phyloP scores from a whole-genome alignment of 257 asterid genomes.

The Przewalskia tangutica region DNA sequence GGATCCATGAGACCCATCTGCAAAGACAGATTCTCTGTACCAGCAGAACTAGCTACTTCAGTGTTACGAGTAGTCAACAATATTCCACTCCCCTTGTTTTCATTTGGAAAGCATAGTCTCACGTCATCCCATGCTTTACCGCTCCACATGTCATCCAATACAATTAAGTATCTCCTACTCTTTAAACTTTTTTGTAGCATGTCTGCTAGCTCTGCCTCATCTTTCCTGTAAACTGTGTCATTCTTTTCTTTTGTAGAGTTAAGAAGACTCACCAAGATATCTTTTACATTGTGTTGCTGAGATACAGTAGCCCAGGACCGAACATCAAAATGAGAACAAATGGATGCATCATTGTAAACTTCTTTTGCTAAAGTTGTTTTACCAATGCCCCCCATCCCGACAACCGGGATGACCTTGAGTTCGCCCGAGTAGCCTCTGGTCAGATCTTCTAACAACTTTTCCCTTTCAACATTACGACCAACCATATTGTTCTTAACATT shows the following conservation, averaged over 20 bases:
- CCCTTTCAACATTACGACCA: not conserved
- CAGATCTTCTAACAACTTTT: not conserved
- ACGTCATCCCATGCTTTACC: conserved; percentile 2
- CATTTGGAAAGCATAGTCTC: not conserved
- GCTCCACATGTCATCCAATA: conserved; percentile 15
- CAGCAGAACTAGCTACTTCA: not conserved
- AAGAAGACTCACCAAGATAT: conserved; percentile 3
- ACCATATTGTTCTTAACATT: not conserved
- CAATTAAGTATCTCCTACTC: conserved; percentile 1
- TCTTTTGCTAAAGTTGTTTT: conserved; percentile 7
- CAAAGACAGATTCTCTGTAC: not conserved
- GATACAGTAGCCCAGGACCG: conserved; percentile 10
- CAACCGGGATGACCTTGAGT: not conserved
- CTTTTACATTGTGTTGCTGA: not conserved
- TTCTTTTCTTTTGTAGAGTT: not conserved
- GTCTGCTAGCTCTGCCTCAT: not conserved
- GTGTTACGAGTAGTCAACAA: not conserved
- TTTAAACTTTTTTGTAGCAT: not conserved
- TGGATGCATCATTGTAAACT: not conserved
- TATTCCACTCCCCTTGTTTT: not conserved
- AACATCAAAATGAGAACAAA: not conserved
- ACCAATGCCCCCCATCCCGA: conserved; percentile 13
- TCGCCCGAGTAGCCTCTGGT: not conserved
- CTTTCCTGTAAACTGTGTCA: not conserved
- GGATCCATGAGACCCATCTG: not conserved